Evolutionary conservation across 2,329 filamentous ascomycete genomes (phyloP).

Genomic region (Whalleya microplaca): DNA sequence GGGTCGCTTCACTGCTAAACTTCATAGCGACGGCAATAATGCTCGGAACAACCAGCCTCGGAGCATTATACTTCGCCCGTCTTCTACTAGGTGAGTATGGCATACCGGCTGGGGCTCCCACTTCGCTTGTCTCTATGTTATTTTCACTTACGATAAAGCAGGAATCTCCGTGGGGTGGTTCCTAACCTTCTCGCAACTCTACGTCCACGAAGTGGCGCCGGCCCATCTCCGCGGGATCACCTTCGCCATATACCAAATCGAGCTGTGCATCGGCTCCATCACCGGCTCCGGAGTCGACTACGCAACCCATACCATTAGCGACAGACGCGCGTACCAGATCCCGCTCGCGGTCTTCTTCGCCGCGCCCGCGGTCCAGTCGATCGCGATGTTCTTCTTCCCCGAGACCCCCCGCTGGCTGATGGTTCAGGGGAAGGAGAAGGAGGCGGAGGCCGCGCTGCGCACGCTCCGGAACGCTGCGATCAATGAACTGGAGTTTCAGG

Average conservation of each 20-base stretch:
- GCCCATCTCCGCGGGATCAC: constrained; percentile 40
- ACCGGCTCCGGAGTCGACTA: constrained; percentile 39
- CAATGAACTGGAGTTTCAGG: constrained; percentile 33
- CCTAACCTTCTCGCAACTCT: constrained; percentile 42
- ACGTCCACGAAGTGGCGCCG: constrained; percentile 41
- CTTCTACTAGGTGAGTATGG: constrained; percentile 33
- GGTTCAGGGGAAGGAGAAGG: constrained; percentile 39
- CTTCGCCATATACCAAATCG: constrained; percentile 40
- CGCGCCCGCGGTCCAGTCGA: constrained; percentile 37
- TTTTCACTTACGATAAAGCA: constrained; percentile 5
- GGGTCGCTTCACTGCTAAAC: constrained; percentile 35
- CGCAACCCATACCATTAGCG: constrained; percentile 29
- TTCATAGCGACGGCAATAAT: constrained; percentile 36
- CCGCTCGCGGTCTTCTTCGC: constrained; percentile 39
- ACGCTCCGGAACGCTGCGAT: constrained; percentile 35
- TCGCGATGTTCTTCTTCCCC: constrained; percentile 40
- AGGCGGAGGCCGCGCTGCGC: constrained; percentile 34
- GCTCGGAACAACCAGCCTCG: constrained; percentile 36
- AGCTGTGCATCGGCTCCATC: constrained; percentile 40
- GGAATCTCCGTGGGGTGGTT: constrained; percentile 43
- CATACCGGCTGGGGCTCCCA: no score
- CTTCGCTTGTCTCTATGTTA: no score
- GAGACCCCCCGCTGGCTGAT: constrained; percentile 46
- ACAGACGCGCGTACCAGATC: constrained; percentile 28
- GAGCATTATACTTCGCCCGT: constrained; percentile 36